These are phyloP conservation scores for Lasiosphaeria ovina DNA, from an alignment of 495 filamentous ascomycete genomes.

Conservation along the genomic window DNA sequence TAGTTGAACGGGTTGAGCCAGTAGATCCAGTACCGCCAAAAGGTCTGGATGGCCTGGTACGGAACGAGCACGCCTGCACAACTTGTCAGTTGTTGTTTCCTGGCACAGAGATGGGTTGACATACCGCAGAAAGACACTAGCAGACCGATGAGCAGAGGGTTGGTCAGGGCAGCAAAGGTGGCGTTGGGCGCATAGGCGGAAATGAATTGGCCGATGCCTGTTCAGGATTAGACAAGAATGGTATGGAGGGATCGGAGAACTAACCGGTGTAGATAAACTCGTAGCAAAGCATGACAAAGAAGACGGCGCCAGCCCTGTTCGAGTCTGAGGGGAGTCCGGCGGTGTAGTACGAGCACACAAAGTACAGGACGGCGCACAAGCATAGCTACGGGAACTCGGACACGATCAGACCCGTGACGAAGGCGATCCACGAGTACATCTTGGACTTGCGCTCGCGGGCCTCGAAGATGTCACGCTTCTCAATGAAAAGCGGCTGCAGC, in stretches of 20 bases:
- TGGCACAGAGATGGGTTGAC: not conserved
- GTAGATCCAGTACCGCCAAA: conserved; percentile 50
- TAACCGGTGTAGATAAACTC: conserved; percentile 43
- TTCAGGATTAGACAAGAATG: too few relatives aligned
- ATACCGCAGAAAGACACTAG: conserved; percentile 51
- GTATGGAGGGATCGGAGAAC: too few relatives aligned
- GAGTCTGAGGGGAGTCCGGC: conserved; percentile 47
- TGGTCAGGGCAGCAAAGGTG: conserved; percentile 53
- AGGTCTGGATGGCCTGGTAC: conserved; percentile 48
- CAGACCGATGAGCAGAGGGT: conserved; percentile 49
- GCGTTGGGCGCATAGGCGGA: conserved; percentile 51
- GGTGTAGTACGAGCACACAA: conserved; percentile 59
- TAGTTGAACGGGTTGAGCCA: conserved; percentile 58
- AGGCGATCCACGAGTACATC: conserved; percentile 69
- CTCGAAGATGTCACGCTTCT: conserved; percentile 66
- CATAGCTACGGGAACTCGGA: conserved; percentile 59
- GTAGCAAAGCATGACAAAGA: conserved; percentile 49
- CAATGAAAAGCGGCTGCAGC: conserved; percentile 69
- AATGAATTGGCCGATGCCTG: conserved; percentile 46
- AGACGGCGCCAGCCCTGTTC: conserved; percentile 40
- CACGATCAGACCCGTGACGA: conserved; percentile 49
- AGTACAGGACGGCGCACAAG: conserved; percentile 57
- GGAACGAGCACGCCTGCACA: conserved; percentile 44
- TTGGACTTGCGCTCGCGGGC: conserved; percentile 70
- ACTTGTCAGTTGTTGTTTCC: too few relatives aligned